Evolutionary conservation across 169 alveolate genomes (phyloP).

Genomic region (Plasmodium falciparum): DNA sequence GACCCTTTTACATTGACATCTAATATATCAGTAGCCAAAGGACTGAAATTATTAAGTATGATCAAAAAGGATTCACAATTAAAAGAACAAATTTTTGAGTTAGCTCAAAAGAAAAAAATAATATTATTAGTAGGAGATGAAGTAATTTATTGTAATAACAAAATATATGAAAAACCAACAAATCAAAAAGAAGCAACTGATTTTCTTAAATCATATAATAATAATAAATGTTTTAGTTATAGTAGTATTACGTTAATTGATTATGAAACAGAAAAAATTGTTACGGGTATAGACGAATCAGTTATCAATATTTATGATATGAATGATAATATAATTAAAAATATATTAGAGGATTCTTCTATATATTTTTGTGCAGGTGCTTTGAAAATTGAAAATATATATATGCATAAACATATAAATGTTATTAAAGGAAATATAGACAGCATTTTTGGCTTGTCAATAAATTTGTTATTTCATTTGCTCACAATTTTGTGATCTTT

Average conservation of each 20-base stretch:
- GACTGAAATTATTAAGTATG: slow-evolving; percentile 35
- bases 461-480: slow-evolving; percentile 52
- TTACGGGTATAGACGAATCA: slow-evolving; percentile 67
- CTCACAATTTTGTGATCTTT: slow-evolving; percentile 25
- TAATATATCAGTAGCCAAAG: slow-evolving; percentile 60
- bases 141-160: slow-evolving; percentile 60
- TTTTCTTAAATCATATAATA: slow-evolving; percentile 64
- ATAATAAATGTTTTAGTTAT: slow-evolving; percentile 40
- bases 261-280: slow-evolving; percentile 24
- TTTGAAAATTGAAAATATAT: slow-evolving; percentile 50
- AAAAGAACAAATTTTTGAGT: slow-evolving; percentile 7
- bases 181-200: slow-evolving; percentile 49
- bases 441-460: slow-evolving; percentile 68
- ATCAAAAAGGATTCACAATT: slow-evolving; percentile 19
- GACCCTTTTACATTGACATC: slow-evolving; percentile 66
- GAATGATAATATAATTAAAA: slow-evolving; percentile 29
- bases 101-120: slow-evolving; percentile 38
- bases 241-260: slow-evolving; percentile 61
- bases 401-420: slow-evolving; percentile 45
- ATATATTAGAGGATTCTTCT: slow-evolving; percentile 27
- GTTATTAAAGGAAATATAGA: slow-evolving; percentile 60
- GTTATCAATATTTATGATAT: slow-evolving; percentile 25
- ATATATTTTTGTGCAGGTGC: slow-evolving; percentile 74
- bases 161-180: slow-evolving; percentile 66
- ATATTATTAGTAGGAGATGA: slow-evolving; percentile 63